Evolutionary conservation across 1,284 basidiomycete species (phyloP), one percentile per base, ranked within the genome.

Genomic region (Cryptococcus sp.): DNA sequence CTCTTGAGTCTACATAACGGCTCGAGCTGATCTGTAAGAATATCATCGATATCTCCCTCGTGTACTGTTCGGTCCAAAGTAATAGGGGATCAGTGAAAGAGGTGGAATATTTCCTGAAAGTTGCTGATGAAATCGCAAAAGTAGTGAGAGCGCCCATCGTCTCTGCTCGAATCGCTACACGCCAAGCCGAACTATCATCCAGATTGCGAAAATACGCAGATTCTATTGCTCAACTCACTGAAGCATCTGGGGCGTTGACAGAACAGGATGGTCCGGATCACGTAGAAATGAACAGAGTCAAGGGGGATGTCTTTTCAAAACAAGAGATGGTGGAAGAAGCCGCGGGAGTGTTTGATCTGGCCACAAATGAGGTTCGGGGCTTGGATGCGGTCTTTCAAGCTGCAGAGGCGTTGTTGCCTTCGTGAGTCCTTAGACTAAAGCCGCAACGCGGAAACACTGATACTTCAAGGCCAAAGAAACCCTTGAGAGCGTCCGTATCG

Each of bases 71-170:
- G 4, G 79, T 82, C 0, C 88, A 90, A 62, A 79, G 84, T 14
- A 71, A 79, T 0, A 83, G 89, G 4, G 92, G 92, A 0, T 89
- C 89, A 1, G 83, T 85, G 5, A 83, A 86, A 32, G 89, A 92
- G 65, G 85, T 88, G 4, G 86, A 90, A 59, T 91, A 88, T 66
- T 93, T 90, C 70, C 80, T 86, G 1, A 80, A 84, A 42, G 86
- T 90, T 65, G 88, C 86, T 0, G 78, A 82, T 10, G 82, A 85
- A 23, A 78, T 94, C 4, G 86, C 89, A 0, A 78, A 81, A 43
- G 79, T 84, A 3, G 70, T 90, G 11, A 84, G 84, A 53, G 83
- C 86, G 0, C 83, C 85, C 3, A 81, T 83, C 0, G 78, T 88
- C 65, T 71, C 82, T 2, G 83, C 84, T 23, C 82, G 86, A 5